Evolutionary conservation across 768 basidiomycete species (phyloP).

Genomic region (Auriscalpium microsporum): DNA sequence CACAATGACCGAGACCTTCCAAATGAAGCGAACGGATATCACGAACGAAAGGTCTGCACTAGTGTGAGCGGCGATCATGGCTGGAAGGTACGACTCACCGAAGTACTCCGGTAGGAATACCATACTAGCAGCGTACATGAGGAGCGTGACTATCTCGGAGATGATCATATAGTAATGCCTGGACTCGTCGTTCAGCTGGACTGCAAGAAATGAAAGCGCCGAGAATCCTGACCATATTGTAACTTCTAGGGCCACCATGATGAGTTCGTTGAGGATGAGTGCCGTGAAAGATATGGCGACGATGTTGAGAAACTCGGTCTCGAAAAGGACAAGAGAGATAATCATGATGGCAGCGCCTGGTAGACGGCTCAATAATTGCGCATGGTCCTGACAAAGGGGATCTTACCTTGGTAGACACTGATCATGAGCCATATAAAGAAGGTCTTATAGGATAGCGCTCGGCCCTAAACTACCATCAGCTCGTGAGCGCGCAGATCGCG

Average conservation of each 20-base stretch:
- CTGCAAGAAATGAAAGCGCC: neutral
- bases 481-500: neutral
- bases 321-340: constrained; percentile 90
- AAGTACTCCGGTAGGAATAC: constrained; percentile 95
- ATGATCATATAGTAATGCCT: constrained; percentile 97
- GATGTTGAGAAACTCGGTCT: constrained; percentile 95
- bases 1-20: constrained; percentile 94
- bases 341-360: constrained; percentile 97
- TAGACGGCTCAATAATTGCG: neutral
- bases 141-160: constrained; percentile 80
- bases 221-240: constrained; percentile 69
- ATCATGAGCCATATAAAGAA: constrained; percentile 99
- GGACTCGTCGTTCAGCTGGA: neutral
- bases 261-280: constrained; percentile 90
- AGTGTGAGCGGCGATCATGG: constrained; percentile 4
- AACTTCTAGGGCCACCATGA: constrained; percentile 98
- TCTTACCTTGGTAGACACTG: constrained; percentile 87
- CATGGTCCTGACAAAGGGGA: constrained; percentile 4
- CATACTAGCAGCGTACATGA: constrained; percentile 86
- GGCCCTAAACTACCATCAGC: constrained; percentile 51
- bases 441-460: constrained; percentile 91
- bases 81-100: constrained; percentile 43
- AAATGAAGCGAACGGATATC: constrained; percentile 75
- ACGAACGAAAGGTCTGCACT: constrained; percentile 83
- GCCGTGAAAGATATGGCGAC: constrained; percentile 98